A percentile compares a stretch with the other conserved stretches of the same genome.
Conservation (phyloP, 2,329 filamentous ascomycete genomes). For the Stagonosporopsis cucurbitacearum region DNA sequence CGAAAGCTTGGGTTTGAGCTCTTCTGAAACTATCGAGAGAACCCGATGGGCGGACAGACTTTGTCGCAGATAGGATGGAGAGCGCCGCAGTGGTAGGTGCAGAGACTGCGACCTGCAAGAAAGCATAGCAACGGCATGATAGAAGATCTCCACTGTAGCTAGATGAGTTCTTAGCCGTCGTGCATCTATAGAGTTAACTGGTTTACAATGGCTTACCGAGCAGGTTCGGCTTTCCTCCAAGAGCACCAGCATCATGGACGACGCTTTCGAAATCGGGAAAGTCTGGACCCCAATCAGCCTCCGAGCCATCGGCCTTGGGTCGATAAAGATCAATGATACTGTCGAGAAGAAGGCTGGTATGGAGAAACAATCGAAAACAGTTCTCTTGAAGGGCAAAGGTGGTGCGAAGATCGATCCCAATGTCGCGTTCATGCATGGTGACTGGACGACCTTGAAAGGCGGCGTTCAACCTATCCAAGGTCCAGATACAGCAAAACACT, state of each 20-base stretch:
- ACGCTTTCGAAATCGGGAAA: background rate
- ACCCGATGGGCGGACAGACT: background rate
- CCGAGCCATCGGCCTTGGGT: background rate
- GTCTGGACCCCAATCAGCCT: background rate
- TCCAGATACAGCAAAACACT: background rate
- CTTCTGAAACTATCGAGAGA: background rate
- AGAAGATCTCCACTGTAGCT: background rate
- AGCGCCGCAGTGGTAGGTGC: background rate
- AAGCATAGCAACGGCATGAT: background rate
- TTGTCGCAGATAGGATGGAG: background rate
- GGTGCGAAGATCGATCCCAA: background rate
- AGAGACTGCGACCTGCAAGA: background rate
- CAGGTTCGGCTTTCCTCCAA: background rate
- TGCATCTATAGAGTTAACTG: background rate
- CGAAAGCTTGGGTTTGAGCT: background rate
- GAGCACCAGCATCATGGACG: background rate
- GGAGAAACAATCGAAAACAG: background rate
- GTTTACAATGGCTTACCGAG: background rate
- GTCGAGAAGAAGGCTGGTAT: background rate
- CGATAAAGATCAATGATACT: background rate
- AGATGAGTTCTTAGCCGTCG: background rate
- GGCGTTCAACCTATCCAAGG: background rate
- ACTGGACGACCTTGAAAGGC: background rate
- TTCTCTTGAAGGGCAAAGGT: background rate
- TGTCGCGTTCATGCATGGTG: background rate